phyloP scores from a whole-genome alignment of 306 rosid species.

The Carpinus fangiana region DNA sequence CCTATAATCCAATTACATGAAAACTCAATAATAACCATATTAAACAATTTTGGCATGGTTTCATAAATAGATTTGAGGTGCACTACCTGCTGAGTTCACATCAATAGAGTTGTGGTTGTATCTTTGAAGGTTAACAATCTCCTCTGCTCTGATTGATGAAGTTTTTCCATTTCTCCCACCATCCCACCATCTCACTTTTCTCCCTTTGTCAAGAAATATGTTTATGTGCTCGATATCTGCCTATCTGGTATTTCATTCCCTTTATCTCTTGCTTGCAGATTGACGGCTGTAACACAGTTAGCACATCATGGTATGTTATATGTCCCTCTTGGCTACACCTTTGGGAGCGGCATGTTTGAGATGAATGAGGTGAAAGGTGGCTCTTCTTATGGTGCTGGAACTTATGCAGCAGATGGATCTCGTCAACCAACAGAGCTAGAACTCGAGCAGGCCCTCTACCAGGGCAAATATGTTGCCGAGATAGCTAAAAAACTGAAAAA shows the following conservation, averaged over 20 bases:
- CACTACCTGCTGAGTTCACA: neutral
- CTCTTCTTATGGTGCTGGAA: conserved; percentile 88
- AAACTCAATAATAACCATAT: neutral
- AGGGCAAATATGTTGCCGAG: conserved; percentile 76
- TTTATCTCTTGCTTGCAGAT: conserved; percentile 39
- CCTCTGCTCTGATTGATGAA: neutral
- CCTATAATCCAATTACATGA: neutral
- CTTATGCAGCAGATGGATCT: conserved; percentile 84
- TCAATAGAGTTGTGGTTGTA: neutral
- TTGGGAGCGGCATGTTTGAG: conserved; percentile 83
- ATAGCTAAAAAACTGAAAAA: conserved; percentile 73
- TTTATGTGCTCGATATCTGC: neutral
- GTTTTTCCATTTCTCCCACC: neutral
- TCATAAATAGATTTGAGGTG: neutral
- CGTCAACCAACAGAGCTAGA: conserved; percentile 82
- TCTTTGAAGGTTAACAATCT: neutral
- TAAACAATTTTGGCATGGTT: neutral
- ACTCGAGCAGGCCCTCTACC: conserved; percentile 79
- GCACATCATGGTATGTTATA: conserved; percentile 95
- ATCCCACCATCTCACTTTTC: neutral
- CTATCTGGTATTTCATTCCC: neutral
- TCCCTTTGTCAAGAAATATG: neutral
- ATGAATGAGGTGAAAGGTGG: conserved; percentile 88
- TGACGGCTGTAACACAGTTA: conserved; percentile 79
- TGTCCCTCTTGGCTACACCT: conserved; percentile 89